Base-by-base conservation (phyloP, 345 rosid genomes). In the Mangifera indica region DNA sequence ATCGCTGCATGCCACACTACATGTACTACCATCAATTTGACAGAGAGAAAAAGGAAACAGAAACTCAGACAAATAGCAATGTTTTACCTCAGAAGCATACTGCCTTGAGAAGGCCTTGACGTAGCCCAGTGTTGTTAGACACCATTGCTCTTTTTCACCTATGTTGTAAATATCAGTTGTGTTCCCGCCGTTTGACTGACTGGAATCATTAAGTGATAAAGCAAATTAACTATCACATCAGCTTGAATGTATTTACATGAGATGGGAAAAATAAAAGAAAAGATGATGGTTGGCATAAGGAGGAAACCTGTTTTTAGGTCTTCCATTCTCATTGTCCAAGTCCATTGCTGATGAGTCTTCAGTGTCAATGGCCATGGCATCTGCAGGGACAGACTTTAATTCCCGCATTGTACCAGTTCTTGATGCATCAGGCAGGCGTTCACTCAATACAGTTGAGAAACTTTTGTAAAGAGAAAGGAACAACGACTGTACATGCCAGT, bases 141-240 rank as follows among this genome's bases (percentile, higher is more conserved):
- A 95, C 99, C 98, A 93, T 67, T 95, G 99, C 78, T 87, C 93
- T 64, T 81, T 88, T 79, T 95, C 98, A 52, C 97, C 88, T 3
- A 93, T 72, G 52, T 70, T 87, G 40, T 88, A 88, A 29, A 44
- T 14, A 60, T 59, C 67, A 44, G 67, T 73, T 0, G 76, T 56
- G 57, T 60, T 79, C 49, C 73, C 86, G 53, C 90, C 89, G 55
- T 91, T 88, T 18, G 80, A 67, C 52, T 77, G 84, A 68, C 97
- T 88, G 86, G 77, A 63, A 70, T 40, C 44, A 48, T 63, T 73
- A 40, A 42, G 54, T 15, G 59, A 61, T 42, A 64, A 22, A 63
- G 60, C 8, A 14, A 24, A 66, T 60, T 75, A 21, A 58, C 56
- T 49, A 26, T 42, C 57, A 26, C 10, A 45, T 37, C 10, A 55